Evolutionary conservation across 805 yeast genomes (phyloP), one percentile per base, ranked within the genome.

Genomic region (Candida tammaniensis): DNA sequence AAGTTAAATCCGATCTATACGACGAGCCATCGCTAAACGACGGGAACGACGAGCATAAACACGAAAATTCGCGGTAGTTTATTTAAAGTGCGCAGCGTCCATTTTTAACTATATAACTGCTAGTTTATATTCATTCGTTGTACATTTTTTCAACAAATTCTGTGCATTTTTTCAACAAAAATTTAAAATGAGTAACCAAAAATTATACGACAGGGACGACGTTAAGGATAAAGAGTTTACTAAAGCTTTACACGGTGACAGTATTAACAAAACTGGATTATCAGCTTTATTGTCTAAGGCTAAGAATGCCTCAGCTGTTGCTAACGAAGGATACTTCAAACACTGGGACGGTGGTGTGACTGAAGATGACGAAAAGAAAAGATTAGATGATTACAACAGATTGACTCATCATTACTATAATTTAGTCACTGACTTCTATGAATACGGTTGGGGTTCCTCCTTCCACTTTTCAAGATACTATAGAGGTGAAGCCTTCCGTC

Each of bases 381-480:
- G 98, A 64, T 68, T 88, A 42, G 76, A 74, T 25, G 96, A 89
- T 63, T 91, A 91, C 69, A 85, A 95, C 39, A 81, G 82, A 47
- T 76, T 88, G 51, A 93, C 98, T 36, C 89, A 86, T 61, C 95
- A 93, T 58, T 91, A 91, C 74, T 91, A 91, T 72, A 93, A 93
- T 68, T 79, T 91, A 57, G 97, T 86, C 32, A 93, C 98, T 18
- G 98, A 91, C 65, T 93, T 93, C 55, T 93, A 93, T 73, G 98
- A 93, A 69, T 91, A 93, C 64, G 98, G 98, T 32, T 93, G 98
- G 98, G 98, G 98, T 47, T 76, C 96, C 12, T 86, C 96, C 11
- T 93, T 93, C 86, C 98, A 93, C 64, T 93, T 93, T 64, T 86
- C 95, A 26, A 80, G 96, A 53, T 93, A 82, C 70, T 91, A 86